These are phyloP conservation scores for Parasarocladium wereldwijsianum DNA, from an alignment of 2,329 filamentous ascomycete genomes.

Conservation along the genomic window DNA sequence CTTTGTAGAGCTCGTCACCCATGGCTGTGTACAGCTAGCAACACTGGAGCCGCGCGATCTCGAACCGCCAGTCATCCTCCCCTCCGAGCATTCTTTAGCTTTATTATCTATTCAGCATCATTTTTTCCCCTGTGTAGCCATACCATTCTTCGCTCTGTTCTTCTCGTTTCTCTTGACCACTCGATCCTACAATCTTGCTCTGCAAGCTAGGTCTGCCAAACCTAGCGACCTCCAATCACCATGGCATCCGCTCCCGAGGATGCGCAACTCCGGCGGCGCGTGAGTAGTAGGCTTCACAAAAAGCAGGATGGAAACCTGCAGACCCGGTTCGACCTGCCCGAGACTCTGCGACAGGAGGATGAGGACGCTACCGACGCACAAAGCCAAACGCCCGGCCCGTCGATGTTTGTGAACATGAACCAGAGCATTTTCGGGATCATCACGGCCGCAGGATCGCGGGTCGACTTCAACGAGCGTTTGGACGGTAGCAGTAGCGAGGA, in stretches of 20 bases:
- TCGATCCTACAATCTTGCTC: no score
- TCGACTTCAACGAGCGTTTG: constrained; percentile 70
- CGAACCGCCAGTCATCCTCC: no score
- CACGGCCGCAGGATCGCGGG: constrained; percentile 68
- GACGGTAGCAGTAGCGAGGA: constrained; percentile 71
- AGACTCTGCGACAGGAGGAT: constrained; percentile 33
- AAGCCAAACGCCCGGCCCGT: constrained; percentile 25
- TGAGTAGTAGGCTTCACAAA: constrained; percentile 30
- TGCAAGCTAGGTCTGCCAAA: no score
- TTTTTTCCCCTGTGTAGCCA: no score
- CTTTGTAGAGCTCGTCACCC: no score
- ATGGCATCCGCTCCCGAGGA: not conserved
- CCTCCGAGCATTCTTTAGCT: no score
- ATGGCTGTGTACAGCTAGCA: no score
- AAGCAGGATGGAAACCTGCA: constrained; percentile 18
- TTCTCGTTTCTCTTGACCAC: no score
- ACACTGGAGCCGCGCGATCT: no score
- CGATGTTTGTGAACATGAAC: constrained; percentile 63
- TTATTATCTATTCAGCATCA: no score
- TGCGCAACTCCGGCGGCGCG: constrained; percentile 18
- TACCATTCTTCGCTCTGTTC: no score
- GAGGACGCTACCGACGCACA: constrained; percentile 29
- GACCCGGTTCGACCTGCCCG: constrained; percentile 29
- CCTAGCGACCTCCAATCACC: no score
- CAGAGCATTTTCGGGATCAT: constrained; percentile 92